Evolutionary conservation across 371 early-diverging fungal genomes (phyloP).

Genomic region (Mucor ambiguus): DNA sequence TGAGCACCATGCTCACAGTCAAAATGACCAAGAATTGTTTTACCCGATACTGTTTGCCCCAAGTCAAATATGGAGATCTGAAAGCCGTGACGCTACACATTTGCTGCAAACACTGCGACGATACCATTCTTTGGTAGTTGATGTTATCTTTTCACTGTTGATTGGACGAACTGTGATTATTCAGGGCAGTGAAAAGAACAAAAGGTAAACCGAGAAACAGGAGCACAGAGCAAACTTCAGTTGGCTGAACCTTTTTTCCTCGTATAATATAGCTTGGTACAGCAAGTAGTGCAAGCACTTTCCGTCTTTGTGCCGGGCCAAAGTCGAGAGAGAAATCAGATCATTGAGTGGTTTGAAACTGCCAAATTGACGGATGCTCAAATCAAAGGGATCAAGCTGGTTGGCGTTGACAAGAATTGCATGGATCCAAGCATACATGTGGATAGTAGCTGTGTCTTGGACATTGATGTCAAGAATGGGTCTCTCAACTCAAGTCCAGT

Average conservation of each 20-base stretch:
- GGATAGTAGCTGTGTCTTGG: conserved; percentile 38
- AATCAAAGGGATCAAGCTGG: conserved; percentile 34
- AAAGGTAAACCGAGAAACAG: conserved; percentile 1
- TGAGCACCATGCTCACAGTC: neutral
- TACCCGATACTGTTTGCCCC: conserved; percentile 15
- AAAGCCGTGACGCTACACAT: neutral
- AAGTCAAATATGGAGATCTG: conserved; percentile 20
- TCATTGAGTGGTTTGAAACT: conserved; percentile 36
- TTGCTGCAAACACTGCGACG: conserved; percentile 13
- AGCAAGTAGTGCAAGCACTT: conserved; percentile 35
- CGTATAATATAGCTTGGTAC: conserved; percentile 5
- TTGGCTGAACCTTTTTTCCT: no score
- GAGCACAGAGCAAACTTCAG: no score
- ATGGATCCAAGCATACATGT: conserved; percentile 42
- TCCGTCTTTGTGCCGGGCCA: conserved; percentile 47
- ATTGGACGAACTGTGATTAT: conserved; percentile 47
- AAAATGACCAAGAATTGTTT: conserved; percentile 6
- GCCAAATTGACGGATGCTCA: conserved; percentile 27
- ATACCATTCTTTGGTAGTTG: conserved; percentile 26
- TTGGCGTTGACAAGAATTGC: conserved; percentile 33
- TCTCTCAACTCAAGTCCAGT: conserved; percentile 43
- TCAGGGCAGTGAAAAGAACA: conserved; percentile 29
- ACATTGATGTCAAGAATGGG: conserved; percentile 33
- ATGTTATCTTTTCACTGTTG: conserved; percentile 45
- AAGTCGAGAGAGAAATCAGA: conserved; percentile 23